Conservation (phyloP, 441 rosid genomes). For the Arabidopsis hybrid region DNA sequence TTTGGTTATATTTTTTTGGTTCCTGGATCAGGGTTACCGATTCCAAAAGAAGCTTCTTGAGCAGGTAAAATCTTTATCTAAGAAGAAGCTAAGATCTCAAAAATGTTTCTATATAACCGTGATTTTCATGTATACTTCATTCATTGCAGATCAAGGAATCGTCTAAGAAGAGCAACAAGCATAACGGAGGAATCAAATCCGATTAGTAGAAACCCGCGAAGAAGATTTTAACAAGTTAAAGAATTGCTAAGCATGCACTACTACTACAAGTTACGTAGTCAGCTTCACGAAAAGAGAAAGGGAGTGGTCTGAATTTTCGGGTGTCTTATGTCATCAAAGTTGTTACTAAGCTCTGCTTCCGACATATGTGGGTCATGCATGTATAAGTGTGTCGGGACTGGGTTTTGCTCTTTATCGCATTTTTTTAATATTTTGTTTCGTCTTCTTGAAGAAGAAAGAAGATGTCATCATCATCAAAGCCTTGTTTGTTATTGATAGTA, state of each 20-base stretch:
- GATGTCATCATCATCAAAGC: conserved; percentile 21
- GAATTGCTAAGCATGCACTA: neutral
- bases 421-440: neutral
- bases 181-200: conserved; percentile 33
- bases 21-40: conserved; percentile 70
- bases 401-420: conserved; percentile 23
- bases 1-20: neutral
- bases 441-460: conserved; percentile 3
- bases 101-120: neutral
- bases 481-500: neutral
- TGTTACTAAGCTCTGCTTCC: conserved; percentile 31
- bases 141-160: conserved; percentile 40
- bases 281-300: conserved; percentile 19
- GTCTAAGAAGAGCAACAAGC: conserved; percentile 33
- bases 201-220: conserved; percentile 22
- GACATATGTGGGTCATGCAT: conserved; percentile 41
- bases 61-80: conserved; percentile 54
- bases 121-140: neutral
- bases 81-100: neutral
- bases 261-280: neutral
- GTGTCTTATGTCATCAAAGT: conserved; percentile 34
- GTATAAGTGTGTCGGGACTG: conserved; percentile 41
- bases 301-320: conserved; percentile 11
- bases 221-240: neutral
- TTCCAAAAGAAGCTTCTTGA: conserved; percentile 79